Evolutionary conservation across 257 asterid species (phyloP).

Genomic region (Nicotiana paniculata): DNA sequence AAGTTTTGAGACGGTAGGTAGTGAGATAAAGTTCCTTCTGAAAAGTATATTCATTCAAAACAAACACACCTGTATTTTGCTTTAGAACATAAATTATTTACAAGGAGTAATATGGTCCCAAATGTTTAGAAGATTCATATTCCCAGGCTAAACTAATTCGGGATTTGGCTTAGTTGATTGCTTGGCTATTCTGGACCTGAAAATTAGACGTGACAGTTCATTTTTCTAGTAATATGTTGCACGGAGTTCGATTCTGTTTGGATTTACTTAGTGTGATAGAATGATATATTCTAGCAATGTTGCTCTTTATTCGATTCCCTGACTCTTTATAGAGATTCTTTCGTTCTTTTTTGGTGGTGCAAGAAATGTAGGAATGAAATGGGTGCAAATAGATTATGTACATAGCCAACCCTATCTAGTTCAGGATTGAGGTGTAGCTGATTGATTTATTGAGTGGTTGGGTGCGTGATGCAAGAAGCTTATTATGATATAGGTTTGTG

Average conservation of each 20-base stretch:
- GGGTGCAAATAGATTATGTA: not conserved
- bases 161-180: not conserved
- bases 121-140: not conserved
- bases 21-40: no score
- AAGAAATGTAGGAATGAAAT: not conserved
- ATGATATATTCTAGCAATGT: not conserved
- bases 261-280: no score
- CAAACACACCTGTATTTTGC: no score
- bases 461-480: not conserved
- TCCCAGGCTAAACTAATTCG: not conserved
- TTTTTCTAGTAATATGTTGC: not conserved
- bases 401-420: not conserved
- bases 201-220: not conserved
- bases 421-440: not conserved
- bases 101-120: not conserved
- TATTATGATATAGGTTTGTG: not conserved
- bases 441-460: not conserved
- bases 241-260: not conserved
- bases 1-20: no score
- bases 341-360: not conserved
- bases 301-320: not conserved
- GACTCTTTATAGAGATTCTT: not conserved
- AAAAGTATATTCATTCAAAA: no score
- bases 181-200: not conserved
- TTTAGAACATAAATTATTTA: not conserved